Conservation (phyloP, 2,329 filamentous ascomycete genomes). For the Scolecobasidium constrictum region DNA sequence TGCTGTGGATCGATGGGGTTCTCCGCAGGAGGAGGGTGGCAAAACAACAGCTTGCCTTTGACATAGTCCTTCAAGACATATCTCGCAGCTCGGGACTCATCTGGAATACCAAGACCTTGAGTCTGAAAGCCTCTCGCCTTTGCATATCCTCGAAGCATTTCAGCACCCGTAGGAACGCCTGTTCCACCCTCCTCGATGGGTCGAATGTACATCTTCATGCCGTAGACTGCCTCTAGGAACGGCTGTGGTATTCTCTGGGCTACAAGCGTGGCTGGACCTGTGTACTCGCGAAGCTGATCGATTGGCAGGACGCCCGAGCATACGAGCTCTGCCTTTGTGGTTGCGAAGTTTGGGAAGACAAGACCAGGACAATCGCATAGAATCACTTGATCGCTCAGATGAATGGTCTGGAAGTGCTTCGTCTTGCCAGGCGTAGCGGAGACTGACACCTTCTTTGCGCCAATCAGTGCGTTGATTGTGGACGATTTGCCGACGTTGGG, state of each 20-base stretch:
- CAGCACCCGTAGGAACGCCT: constrained; percentile 71
- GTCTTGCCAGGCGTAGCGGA: constrained; percentile 97
- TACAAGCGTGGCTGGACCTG: constrained; percentile 73
- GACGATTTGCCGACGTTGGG: constrained; percentile 99
- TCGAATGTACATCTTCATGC: constrained; percentile 73
- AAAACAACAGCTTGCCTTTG: constrained; percentile 87
- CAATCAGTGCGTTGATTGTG: constrained; percentile 97
- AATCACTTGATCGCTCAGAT: constrained; percentile 78
- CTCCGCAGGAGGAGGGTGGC: constrained; percentile 69
- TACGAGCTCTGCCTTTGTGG: constrained; percentile 90
- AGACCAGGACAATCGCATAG: constrained; percentile 97
- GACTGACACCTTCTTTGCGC: constrained; percentile 96
- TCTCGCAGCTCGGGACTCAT: constrained; percentile 83
- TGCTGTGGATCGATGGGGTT: constrained; percentile 53
- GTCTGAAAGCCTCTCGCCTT: constrained; percentile 84
- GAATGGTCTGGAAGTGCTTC: constrained; percentile 98
- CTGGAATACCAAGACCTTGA: constrained; percentile 78
- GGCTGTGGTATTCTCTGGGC: constrained; percentile 73
- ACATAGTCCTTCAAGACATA: constrained; percentile 95
- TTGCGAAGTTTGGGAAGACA: constrained; percentile 96
- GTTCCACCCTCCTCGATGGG: constrained; percentile 88
- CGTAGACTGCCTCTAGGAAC: constrained; percentile 89
- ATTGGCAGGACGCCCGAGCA: constrained; percentile 93
- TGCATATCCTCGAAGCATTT: constrained; percentile 78
- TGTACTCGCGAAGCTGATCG: constrained; percentile 89